These are phyloP conservation scores for Alternaria arbusti DNA, from an alignment of 2,329 filamentous ascomycete genomes.

Conservation along the genomic window DNA sequence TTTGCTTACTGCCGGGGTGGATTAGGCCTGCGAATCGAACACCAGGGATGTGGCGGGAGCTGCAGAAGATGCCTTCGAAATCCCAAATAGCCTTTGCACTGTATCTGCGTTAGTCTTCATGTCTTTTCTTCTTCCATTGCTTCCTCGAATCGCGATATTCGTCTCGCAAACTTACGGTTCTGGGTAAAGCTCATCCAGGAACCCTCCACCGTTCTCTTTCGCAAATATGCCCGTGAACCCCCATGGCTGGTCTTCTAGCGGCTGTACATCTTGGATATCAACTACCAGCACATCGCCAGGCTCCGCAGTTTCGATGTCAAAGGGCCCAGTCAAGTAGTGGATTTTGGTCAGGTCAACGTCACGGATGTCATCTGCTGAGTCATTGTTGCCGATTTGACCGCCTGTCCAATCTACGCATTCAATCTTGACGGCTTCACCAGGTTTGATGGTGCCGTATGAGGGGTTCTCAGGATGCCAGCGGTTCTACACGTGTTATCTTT, in stretches of 20 bases:
- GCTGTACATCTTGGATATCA: conserved; percentile 93
- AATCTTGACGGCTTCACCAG: conserved; percentile 89
- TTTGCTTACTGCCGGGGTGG: conserved; percentile 71
- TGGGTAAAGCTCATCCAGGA: conserved; percentile 86
- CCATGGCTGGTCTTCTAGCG: conserved; percentile 84
- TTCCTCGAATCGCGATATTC: not conserved
- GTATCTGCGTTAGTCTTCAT: not conserved
- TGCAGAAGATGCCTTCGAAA: conserved; percentile 80
- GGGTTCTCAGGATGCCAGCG: conserved; percentile 93
- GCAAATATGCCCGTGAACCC: conserved; percentile 87
- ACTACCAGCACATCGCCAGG: conserved; percentile 85
- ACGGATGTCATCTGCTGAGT: conserved; percentile 85
- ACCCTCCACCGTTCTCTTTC: conserved; percentile 83
- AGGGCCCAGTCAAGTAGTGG: conserved; percentile 89
- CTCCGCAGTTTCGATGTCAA: conserved; percentile 82
- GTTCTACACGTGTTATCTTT: conserved; percentile 62
- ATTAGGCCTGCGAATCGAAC: conserved; percentile 89
- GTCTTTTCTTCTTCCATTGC: not conserved
- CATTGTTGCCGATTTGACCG: conserved; percentile 87
- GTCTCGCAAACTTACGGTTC: conserved; percentile 64
- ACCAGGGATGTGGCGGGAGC: conserved; percentile 73
- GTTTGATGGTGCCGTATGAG: conserved; percentile 72
- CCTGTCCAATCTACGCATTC: conserved; percentile 81
- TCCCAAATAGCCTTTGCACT: conserved; percentile 79
- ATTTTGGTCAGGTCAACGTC: conserved; percentile 84